A percentile compares a stretch with the other conserved stretches of the same genome.
phyloP scores from a whole-genome alignment of 2,329 filamentous ascomycete species.

The Ceratocystis cacaofunesta region DNA sequence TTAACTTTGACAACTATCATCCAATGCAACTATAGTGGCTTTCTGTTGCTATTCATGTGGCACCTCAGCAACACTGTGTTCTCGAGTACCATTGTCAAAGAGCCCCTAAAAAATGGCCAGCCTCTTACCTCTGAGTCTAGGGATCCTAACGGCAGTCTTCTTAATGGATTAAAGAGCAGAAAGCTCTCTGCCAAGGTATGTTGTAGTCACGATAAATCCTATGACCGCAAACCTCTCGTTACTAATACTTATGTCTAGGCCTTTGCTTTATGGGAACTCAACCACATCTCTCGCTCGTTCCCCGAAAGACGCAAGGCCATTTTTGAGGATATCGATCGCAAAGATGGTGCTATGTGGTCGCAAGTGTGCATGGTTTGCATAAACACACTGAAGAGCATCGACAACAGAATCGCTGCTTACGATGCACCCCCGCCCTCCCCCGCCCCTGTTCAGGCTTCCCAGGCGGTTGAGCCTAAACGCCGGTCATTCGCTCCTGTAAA shows the following conservation, averaged over 20 bases:
- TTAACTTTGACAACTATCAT: constrained; percentile 40
- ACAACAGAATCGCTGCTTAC: constrained; percentile 45
- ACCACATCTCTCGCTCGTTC: constrained; percentile 61
- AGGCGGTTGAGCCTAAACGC: constrained; percentile 23
- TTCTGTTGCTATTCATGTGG: constrained; percentile 59
- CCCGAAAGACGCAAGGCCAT: constrained; percentile 64
- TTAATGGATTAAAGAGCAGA: constrained; percentile 72
- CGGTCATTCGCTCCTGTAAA: constrained; percentile 29
- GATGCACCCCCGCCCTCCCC: constrained; percentile 29
- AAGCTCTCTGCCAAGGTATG: constrained; percentile 59
- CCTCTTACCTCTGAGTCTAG: constrained; percentile 74
- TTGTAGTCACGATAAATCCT: constrained; percentile 1
- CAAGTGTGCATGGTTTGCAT: constrained; percentile 61
- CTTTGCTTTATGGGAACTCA: constrained; percentile 86
- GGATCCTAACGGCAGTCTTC: constrained; percentile 78
- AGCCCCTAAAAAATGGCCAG: constrained; percentile 69
- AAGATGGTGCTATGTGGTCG: constrained; percentile 64
- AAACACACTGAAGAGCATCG: constrained; percentile 51
- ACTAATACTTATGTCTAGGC: constrained; percentile 32
- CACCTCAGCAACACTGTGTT: constrained; percentile 63
- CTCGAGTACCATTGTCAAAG: constrained; percentile 61
- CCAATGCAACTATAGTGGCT: constrained; percentile 46
- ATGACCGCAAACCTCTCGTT: not conserved
- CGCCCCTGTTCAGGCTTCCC: constrained; percentile 15
- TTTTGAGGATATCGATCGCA: constrained; percentile 74